Evolutionary conservation across 2,329 filamentous ascomycete genomes (phyloP).

Genomic region (Chaetomiaceae sp.): DNA sequence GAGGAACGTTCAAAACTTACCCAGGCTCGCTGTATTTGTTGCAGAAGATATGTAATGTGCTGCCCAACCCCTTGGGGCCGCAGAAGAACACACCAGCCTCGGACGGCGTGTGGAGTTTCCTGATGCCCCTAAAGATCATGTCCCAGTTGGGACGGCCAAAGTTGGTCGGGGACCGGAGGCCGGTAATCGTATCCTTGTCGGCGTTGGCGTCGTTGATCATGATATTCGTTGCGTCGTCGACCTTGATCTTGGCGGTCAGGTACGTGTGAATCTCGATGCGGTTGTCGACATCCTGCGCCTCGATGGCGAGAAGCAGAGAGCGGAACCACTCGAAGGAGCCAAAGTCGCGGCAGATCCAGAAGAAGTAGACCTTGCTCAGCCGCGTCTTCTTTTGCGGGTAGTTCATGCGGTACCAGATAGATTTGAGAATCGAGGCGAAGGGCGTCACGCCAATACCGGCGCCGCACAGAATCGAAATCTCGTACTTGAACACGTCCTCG

Average conservation of each 20-base stretch:
- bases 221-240: slow-evolving; percentile 81
- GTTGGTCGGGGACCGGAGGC: slow-evolving; percentile 75
- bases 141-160: slow-evolving; percentile 87
- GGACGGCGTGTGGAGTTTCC: slow-evolving; percentile 69
- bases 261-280: slow-evolving; percentile 88
- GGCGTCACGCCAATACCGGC: slow-evolving; percentile 84
- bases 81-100: slow-evolving; percentile 82
- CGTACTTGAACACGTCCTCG: slow-evolving; percentile 86
- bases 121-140: slow-evolving; percentile 79
- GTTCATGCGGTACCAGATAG: slow-evolving; percentile 91
- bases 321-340: slow-evolving; percentile 88
- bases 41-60: slow-evolving; percentile 73
- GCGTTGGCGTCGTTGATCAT: slow-evolving; percentile 88
- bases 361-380: slow-evolving; percentile 83
- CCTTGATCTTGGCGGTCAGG: slow-evolving; percentile 80
- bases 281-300: slow-evolving; percentile 77
- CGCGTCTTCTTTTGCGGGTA: slow-evolving; percentile 75
- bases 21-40: slow-evolving; percentile 83
- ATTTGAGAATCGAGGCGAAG: slow-evolving; percentile 82
- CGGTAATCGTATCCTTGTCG: slow-evolving; percentile 79
- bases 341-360: slow-evolving; percentile 88
- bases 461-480: slow-evolving; percentile 72
- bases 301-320: slow-evolving; percentile 75
- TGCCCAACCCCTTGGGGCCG: slow-evolving; percentile 74
- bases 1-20: slow-evolving; percentile 43